A percentile compares a stretch with the other conserved stretches of the same genome.
phyloP scores from a whole-genome alignment of 768 basidiomycete genomes.

The Rhodotorula paludigena region DNA sequence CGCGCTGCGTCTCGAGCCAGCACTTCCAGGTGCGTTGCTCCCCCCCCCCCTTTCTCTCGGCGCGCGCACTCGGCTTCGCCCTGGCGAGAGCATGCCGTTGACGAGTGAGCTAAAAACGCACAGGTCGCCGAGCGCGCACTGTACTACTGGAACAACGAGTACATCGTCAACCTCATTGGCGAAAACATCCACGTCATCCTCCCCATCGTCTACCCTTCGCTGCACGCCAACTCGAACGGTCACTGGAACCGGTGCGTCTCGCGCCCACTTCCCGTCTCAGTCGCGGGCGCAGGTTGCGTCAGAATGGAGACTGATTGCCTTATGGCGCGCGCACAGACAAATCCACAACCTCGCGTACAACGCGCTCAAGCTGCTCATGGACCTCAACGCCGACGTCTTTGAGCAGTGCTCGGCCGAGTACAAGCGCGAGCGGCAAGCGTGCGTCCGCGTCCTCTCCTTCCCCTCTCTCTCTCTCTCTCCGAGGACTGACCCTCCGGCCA shows the following conservation, averaged over 20 bases:
- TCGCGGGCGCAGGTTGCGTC: too few species aligned
- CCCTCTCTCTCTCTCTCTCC: not conserved
- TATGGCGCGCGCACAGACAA: slow-evolving; percentile 51
- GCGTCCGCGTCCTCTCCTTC: slow-evolving; percentile 46
- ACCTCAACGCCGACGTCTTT: slow-evolving; percentile 90
- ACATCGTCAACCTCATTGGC: slow-evolving; percentile 98
- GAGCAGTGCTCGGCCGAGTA: slow-evolving; percentile 90
- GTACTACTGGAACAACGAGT: slow-evolving; percentile 99
- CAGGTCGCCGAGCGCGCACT: slow-evolving; percentile 88
- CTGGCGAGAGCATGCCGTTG: too few species aligned
- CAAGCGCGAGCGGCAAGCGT: slow-evolving; percentile 81
- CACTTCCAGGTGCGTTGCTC: slow-evolving; percentile 73
- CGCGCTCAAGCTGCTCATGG: slow-evolving; percentile 96
- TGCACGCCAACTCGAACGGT: slow-evolving; percentile 90
- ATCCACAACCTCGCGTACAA: slow-evolving; percentile 99
- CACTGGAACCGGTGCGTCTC: slow-evolving; percentile 87
- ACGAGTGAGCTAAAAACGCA: not conserved
- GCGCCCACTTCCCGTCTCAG: not conserved
- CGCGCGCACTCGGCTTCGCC: not conserved
- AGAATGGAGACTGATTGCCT: not conserved
- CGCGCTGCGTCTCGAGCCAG: slow-evolving; percentile 96
- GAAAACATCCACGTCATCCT: slow-evolving; percentile 83
- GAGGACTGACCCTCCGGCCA: not conserved
- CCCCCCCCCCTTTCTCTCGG: not conserved
- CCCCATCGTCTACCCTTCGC: slow-evolving; percentile 92